Percentiles rank a stretch among this genome's conserved stretches.
Conservation (phyloP, 331 rosid species). For the Stylosanthes scabra region DNA sequence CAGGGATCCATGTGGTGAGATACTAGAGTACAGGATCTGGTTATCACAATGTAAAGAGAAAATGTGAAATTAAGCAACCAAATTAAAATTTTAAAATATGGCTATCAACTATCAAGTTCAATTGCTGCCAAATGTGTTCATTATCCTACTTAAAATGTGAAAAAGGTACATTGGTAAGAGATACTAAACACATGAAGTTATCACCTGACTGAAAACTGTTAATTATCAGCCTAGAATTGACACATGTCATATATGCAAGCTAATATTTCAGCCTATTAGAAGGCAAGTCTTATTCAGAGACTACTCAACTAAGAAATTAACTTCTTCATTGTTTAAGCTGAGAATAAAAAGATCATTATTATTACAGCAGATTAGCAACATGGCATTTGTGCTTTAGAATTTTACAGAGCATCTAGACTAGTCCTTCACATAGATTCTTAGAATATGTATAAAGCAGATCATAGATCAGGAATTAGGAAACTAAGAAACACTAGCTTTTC, state of each 20-base stretch:
- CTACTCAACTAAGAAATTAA: background rate
- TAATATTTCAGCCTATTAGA: too few relatives aligned
- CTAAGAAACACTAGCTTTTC: background rate
- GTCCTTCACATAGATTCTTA: background rate
- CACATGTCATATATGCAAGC: too few relatives aligned
- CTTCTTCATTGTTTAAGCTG: too few relatives aligned
- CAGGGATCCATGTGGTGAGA: conserved; percentile 66
- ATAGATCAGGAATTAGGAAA: background rate
- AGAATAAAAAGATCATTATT: background rate
- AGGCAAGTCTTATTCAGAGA: too few relatives aligned
- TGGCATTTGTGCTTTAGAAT: background rate
- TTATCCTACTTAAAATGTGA: background rate
- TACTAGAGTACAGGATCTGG: conserved; percentile 66
- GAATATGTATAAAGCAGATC: background rate
- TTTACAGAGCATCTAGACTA: background rate
- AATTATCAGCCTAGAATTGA: too few relatives aligned
- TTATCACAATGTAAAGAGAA: background rate
- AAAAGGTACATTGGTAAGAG: too few relatives aligned
- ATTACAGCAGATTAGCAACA: background rate
- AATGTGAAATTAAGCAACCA: background rate
- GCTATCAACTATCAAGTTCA: background rate
- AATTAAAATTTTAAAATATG: background rate
- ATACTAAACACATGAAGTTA: too few relatives aligned
- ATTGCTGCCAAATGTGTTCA: background rate
- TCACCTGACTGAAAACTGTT: too few relatives aligned